phyloP scores from a whole-genome alignment of 257 asterid genomes.

The Solanum pimpinellifolium region DNA sequence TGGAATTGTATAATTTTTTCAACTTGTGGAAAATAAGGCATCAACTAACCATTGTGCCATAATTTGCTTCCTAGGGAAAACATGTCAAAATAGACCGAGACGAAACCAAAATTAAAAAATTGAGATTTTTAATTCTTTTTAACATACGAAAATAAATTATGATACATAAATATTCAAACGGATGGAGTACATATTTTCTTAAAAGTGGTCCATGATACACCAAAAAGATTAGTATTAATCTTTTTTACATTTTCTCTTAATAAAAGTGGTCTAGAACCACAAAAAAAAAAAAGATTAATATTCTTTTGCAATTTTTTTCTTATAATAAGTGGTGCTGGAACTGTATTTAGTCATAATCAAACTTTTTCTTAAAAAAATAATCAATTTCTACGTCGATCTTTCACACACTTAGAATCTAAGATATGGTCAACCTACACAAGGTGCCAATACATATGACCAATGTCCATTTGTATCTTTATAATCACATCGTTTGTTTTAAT shows the following conservation, averaged over 20 bases:
- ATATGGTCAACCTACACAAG: slow-evolving; percentile 14
- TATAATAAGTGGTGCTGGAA: neutral
- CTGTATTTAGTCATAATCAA: neutral
- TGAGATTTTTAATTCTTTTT: rapidly evolving
- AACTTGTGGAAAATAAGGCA: neutral
- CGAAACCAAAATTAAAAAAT: neutral
- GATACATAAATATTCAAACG: neutral
- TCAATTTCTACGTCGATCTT: neutral
- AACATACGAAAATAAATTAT: neutral
- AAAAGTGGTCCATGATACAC: neutral
- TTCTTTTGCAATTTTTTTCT: neutral
- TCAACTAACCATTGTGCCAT: neutral
- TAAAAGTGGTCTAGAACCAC: neutral
- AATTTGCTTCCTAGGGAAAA: neutral
- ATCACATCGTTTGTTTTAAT: neutral
- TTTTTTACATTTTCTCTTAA: neutral
- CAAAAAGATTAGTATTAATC: neutral
- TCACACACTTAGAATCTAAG: neutral
- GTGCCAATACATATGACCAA: slow-evolving; percentile 25
- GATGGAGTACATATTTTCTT: neutral
- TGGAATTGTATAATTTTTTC: neutral
- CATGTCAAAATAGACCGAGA: neutral
- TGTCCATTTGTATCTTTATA: neutral
- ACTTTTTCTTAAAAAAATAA: neutral
- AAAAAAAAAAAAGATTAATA: neutral